Evolutionary conservation across 805 yeast species (phyloP).

Genomic region (Wickerhamiella spandovensis): DNA sequence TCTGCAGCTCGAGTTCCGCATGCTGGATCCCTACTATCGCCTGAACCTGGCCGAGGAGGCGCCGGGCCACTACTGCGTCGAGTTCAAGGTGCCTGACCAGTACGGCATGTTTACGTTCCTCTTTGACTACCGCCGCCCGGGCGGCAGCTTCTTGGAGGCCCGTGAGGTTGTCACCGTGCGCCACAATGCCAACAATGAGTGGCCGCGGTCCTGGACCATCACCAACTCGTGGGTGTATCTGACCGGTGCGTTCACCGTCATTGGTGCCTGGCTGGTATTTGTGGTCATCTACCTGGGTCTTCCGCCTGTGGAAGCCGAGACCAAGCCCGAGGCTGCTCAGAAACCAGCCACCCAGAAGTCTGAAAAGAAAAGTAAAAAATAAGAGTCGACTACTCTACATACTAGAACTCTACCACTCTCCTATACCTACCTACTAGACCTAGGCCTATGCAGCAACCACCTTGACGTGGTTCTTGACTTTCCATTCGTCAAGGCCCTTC

Average conservation of each 20-base stretch:
- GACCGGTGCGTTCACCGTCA: constrained; percentile 54
- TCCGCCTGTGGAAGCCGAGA: no score
- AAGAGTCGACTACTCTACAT: no score
- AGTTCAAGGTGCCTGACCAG: constrained; percentile 78
- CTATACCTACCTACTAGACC: no score
- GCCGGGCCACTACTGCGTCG: constrained; percentile 32
- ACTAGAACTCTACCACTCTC: no score
- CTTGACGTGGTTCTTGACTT: constrained; percentile 36
- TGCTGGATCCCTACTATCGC: constrained; percentile 94
- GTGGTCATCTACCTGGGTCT: constrained; percentile 43
- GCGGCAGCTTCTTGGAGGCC: constrained; percentile 54
- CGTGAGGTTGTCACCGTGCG: constrained; percentile 67
- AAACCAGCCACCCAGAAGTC: no score
- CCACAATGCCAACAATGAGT: constrained; percentile 93
- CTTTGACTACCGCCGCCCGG: constrained; percentile 65
- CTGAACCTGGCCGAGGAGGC: constrained; percentile 38
- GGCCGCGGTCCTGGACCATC: constrained; percentile 83
- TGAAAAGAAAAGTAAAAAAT: no score
- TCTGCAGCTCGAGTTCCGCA: constrained; percentile 68
- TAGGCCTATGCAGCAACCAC: constrained; percentile 27
- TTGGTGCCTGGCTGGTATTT: constrained; percentile 64
- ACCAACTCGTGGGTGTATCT: constrained; percentile 88
- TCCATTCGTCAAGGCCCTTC: constrained; percentile 36
- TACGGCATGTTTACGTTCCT: constrained; percentile 91
- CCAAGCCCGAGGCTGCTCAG: no score